Evolutionary conservation across 1,284 basidiomycete genomes (phyloP), one percentile per base, ranked within the genome.

Genomic region (Inonotus hispidus): DNA sequence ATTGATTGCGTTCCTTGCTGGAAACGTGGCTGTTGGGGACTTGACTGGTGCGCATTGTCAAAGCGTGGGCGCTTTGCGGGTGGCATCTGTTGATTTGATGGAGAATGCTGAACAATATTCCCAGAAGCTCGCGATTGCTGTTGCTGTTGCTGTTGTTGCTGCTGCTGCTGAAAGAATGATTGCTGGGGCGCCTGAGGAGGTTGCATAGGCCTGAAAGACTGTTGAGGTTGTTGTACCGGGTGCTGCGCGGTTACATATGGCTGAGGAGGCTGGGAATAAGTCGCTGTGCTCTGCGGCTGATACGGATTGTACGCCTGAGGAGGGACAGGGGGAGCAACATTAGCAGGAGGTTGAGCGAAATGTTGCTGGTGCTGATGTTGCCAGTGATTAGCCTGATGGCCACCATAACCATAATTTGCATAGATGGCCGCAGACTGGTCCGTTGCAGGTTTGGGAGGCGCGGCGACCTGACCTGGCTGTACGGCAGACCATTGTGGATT

Each of bases 61-160:
- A 93, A 93, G 19, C 92, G 82, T 64, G 87, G 92, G 56, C 92
- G 79, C 72, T 95, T 95, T 2, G 88, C 88, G 1, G 90, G 89
- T 14, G 88, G 88, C 7, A 86, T 76, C 66, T 89, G 85, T 65
- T 88, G 85, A 65, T 88, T 85, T 32, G 84, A 82, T 3, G 85
- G 81, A 1, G 80, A 74, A 63, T 88, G 86, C 66, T 85, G 87
- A 10, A 81, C 67, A 64, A 79, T 82, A 53, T 74, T 77, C 32
- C 77, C 75, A 62, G 75, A 79, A 4, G 76, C 76, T 45, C 74
- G 77, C 21, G 74, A 77, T 3, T 73, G 76, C 27, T 75, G 76
- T 11, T 73, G 77, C 37, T 73, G 76, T 23, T 74, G 74, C 19
- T 21, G 41, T 16, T 43, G 81, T n/a, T 77, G 79, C 47, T 78